These are phyloP conservation scores for Sporisorium iseilematis-ciliati DNA, from an alignment of 1,284 basidiomycete genomes.

Conservation along the genomic window DNA sequence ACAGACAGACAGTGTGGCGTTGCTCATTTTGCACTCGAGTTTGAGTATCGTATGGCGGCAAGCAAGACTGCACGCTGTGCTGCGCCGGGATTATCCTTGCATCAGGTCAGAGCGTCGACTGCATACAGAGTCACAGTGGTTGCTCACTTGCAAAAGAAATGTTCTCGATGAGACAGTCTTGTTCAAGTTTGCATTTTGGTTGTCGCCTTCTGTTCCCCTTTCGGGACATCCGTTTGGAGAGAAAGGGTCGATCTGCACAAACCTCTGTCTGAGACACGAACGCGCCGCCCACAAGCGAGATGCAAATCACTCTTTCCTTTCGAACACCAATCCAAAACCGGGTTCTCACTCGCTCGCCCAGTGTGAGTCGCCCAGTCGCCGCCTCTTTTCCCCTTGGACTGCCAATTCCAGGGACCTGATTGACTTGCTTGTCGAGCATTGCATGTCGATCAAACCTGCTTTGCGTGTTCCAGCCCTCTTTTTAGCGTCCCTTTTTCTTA, in stretches of 20 bases:
- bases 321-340: neutral
- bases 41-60: too few species aligned
- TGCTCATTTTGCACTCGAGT: too few species aligned
- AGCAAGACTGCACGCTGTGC: too few species aligned
- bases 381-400: neutral
- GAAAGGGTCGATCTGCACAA: neutral
- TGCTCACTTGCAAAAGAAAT: too few species aligned
- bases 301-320: conserved; percentile 2
- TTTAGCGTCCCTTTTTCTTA: neutral
- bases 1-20: too few species aligned
- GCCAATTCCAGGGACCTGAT: conserved; percentile 6
- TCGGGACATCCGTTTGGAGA: neutral
- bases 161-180: too few species aligned
- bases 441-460: conserved; percentile 17
- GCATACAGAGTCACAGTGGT: too few species aligned
- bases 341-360: too few species aligned
- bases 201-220: too few species aligned
- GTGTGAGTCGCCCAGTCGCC: neutral
- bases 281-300: conserved; percentile 6
- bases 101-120: too few species aligned
- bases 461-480: neutral
- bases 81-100: too few species aligned
- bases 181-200: too few species aligned
- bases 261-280: conserved; percentile 6
- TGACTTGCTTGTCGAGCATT: neutral